These are phyloP conservation scores for Elaeis guineensis DNA, from an alignment of 176 grass and related monocot species.

Conservation along the genomic window DNA sequence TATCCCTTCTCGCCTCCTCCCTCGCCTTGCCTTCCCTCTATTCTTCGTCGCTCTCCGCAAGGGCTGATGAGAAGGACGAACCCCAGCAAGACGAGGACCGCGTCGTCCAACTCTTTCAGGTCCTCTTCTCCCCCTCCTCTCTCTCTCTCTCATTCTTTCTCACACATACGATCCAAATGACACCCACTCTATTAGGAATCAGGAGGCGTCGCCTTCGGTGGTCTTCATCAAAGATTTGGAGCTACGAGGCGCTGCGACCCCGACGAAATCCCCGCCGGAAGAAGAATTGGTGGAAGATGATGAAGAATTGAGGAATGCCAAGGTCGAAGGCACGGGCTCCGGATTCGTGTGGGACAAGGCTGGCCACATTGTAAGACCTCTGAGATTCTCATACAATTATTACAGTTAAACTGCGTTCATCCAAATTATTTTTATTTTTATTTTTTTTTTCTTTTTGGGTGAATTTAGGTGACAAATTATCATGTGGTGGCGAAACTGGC, in stretches of 20 bases:
- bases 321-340: slow-evolving; percentile 68
- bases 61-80: neutral
- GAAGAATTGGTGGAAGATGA: slow-evolving; percentile 2
- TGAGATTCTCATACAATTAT: too few relatives aligned
- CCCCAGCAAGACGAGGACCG: neutral
- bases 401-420: neutral
- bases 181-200: neutral
- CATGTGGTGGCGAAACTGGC: slow-evolving; percentile 72
- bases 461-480: slow-evolving; percentile 79
- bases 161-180: neutral
- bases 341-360: slow-evolving; percentile 72
- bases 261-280: neutral
- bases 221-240: slow-evolving; percentile 83
- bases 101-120: neutral
- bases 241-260: neutral
- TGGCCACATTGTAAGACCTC: slow-evolving; percentile 59
- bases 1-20: slow-evolving; percentile 31
- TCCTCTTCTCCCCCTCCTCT: neutral
- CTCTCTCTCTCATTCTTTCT: neutral
- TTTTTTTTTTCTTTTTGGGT: neutral
- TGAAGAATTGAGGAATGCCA: slow-evolving; percentile 24
- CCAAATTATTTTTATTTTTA: neutral
- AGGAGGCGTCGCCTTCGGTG: slow-evolving; percentile 78
- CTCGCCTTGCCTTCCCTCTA: fast-evolving
- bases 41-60: neutral